Percentiles rank a stretch among this genome's conserved stretches.
Conservation (phyloP, 441 rosid genomes). For the Jatropha multifida region DNA sequence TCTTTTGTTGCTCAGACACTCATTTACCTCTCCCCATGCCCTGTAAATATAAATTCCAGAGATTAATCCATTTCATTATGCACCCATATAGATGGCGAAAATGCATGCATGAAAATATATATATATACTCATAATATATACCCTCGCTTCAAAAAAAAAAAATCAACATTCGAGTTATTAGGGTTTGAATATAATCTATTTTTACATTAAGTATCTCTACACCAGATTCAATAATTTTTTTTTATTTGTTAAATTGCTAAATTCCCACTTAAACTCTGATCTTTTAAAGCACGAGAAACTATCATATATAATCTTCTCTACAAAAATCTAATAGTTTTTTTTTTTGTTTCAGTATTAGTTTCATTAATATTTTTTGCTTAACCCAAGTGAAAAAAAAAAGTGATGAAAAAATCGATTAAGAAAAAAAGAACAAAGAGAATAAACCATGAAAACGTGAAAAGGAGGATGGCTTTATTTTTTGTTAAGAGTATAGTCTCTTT, state of each 20-base stretch:
- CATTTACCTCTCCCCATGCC: constrained; percentile 48
- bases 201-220: not conserved
- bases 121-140: not conserved
- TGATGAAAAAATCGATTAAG: no score
- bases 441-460: not conserved
- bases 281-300: no score
- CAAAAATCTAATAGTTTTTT: no score
- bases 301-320: not conserved
- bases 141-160: not conserved
- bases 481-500: constrained; percentile 16
- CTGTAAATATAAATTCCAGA: constrained; percentile 22
- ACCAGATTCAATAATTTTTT: not conserved
- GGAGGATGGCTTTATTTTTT: no score
- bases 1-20: constrained; percentile 37
- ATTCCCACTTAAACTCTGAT: no score
- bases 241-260: not conserved
- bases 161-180: no score
- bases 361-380: no score
- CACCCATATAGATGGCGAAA: not conserved
- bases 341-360: no score
- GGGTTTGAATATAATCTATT: no score
- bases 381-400: not conserved
- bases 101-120: constrained; percentile 7
- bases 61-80: no score
- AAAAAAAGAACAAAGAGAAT: no score